These are phyloP conservation scores for Cicer bijugum DNA, from an alignment of 306 rosid genomes.

Conservation along the genomic window DNA sequence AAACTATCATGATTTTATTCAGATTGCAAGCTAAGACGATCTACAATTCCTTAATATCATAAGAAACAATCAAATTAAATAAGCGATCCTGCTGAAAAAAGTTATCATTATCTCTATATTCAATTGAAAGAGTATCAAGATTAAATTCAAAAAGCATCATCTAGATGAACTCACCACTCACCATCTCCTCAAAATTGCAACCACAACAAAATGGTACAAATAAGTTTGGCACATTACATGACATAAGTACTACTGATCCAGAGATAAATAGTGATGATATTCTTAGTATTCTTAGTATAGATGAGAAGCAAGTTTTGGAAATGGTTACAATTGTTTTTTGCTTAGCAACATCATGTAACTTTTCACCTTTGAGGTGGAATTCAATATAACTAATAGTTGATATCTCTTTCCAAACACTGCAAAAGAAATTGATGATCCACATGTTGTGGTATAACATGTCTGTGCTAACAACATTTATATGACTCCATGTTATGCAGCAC, in stretches of 20 bases:
- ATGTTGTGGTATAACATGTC: conserved; percentile 83
- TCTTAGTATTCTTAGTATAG: not conserved
- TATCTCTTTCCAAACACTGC: conserved; percentile 21
- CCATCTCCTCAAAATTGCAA: not conserved
- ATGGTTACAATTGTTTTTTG: conserved; percentile 55
- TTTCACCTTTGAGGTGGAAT: not conserved
- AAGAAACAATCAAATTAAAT: not conserved
- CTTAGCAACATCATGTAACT: not conserved
- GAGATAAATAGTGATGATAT: not conserved
- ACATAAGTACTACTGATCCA: not conserved
- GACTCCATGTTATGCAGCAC: too few species aligned
- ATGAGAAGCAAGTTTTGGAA: conserved; percentile 60
- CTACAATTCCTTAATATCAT: not conserved
- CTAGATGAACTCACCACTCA: not conserved
- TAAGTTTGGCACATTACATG: not conserved
- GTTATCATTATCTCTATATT: not conserved
- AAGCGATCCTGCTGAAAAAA: not conserved
- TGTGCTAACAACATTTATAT: conserved; percentile 74
- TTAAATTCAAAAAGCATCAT: not conserved
- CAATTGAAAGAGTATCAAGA: not conserved
- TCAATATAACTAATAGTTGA: conserved; percentile 11
- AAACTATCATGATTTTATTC: not conserved
- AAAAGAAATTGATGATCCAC: conserved; percentile 82
- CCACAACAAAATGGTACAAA: not conserved
- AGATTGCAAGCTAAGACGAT: not conserved